Base-by-base conservation (phyloP, 2,329 filamentous ascomycete genomes). In the Zymoseptoria ardabiliae region DNA sequence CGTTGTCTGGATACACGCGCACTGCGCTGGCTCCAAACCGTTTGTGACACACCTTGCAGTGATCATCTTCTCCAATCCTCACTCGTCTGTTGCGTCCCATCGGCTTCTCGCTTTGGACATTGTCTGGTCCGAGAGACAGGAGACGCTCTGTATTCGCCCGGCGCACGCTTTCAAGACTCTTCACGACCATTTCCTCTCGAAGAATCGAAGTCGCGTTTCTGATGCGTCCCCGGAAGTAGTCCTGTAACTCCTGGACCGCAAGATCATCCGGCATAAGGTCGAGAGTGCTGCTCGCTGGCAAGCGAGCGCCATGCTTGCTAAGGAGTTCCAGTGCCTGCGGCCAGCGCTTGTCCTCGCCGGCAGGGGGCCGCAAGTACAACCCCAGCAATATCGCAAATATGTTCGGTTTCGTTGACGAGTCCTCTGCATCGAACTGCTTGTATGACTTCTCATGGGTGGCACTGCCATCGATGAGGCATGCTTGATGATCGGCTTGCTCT, bases 11-110 rank as follows among this genome's bases (percentile, higher is more conserved):
- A 75, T 94, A 82, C 11, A 97, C 92, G 49, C 92, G 87, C 61
- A 97, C 88, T 19, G 96, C 94, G 73, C 89, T 96, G 1, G 91
- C 88, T 1, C 92, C 93, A 65, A 99, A 83, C 65, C 94, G 81
- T 79, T 97, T 97, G 74, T 96, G 89, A 72, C 94, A 99, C 17
- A 96, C 90, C 11, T 89, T 87, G 72, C 94, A 99, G 57, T 96
- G 87, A 55, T 90, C 81, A 71, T 97, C 93, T 68, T 99, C 93
- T 9, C 83, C 85, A 55, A 99, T 86, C 20, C 91, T 84, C 10
- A 97, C 91, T 65, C 90, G 82, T 45, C 84, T 75, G 67, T 83
- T 86, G 68, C 84, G 76, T 0, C 80, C 80, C 63, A 57, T 82
- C 19, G 60, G 56, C 58, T 75, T 66, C 80, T 77, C 10, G 81